Percentiles rank a stretch among this genome's conserved stretches.
Evolutionary conservation across 371 early-diverging fungal species (phyloP).

Genomic region (Mortierella sp.): DNA sequence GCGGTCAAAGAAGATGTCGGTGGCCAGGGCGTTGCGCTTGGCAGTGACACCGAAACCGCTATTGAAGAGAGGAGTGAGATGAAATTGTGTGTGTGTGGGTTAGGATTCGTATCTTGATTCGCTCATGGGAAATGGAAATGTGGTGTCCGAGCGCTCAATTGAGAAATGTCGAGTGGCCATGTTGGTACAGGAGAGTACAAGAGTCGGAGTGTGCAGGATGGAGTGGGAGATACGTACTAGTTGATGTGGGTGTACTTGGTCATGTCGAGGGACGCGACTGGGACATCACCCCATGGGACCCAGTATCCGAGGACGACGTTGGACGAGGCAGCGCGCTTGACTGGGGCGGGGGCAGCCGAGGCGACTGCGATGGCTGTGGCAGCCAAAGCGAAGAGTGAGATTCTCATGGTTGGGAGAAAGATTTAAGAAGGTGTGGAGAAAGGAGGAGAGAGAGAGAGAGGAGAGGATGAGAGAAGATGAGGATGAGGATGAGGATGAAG

Average conservation of each 20-base stretch:
- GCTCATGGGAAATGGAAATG: slow-evolving; percentile 1
- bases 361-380: slow-evolving; percentile 41
- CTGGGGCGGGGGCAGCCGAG: slow-evolving; percentile 38
- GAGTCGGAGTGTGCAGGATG: background rate
- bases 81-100: background rate
- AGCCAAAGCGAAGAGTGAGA: slow-evolving; percentile 46
- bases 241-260: slow-evolving; percentile 77
- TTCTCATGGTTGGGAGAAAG: slow-evolving; percentile 28
- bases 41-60: slow-evolving; percentile 58
- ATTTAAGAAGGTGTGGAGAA: background rate
- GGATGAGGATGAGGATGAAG: slow-evolving; percentile 13
- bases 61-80: background rate
- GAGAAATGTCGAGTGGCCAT: background rate
- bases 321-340: slow-evolving; percentile 42
- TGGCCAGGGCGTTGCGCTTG: slow-evolving; percentile 46
- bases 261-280: slow-evolving; percentile 67
- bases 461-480: slow-evolving; percentile 19
- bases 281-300: slow-evolving; percentile 74
- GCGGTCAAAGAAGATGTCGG: slow-evolving; percentile 53
- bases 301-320: slow-evolving; percentile 66
- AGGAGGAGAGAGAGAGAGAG: slow-evolving; percentile 3
- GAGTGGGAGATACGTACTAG: slow-evolving; percentile 62
- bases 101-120: background rate
- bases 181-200: background rate
- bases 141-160: background rate